Evolutionary conservation across 2,329 filamentous ascomycete species (phyloP), one percentile per base, ranked within the genome.

Genomic region (Botrytis deweyae): DNA sequence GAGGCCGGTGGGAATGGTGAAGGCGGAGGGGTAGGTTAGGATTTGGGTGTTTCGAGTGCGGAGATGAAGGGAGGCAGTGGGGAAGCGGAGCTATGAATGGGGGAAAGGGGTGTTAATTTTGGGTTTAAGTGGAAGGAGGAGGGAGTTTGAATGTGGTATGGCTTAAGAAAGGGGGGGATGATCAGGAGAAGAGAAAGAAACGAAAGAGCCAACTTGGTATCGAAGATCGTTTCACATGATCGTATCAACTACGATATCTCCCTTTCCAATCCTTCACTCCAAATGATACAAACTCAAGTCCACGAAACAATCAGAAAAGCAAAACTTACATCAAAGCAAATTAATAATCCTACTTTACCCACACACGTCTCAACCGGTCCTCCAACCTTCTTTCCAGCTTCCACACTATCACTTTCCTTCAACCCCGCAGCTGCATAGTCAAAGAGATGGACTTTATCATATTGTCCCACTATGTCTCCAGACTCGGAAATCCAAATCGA

Each of bases 381-480:
- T 1, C 89, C 84, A 59, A 97, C 88, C 3, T 83, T 78, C 42
- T 82, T 82, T 0, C 94, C 94, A 7, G 88, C 87, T 79, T 95
- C 91, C 0, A 94, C 93, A 64, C 87, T 91, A 74, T 81, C 78
- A 80, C 88, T 91, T 80, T 93, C 91, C 77, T 87, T 89, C 76
- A 92, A 74, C 90, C 87, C 61, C 1, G 49, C 65, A 3, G 46
- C 49, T 87, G 86, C 74, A 90, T 87, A 81, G 49, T 98, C 94
- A 83, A 98, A 98, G 22, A 98, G 87, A 81, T 98, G 95, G 46
- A 97, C 84, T 82, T 98, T 98, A 82, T 97, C 92, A 83, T 98
- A 98, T 52, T 75, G 77, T 4, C 90, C 86, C 1, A 83, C 82
- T 42, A 93, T 89, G 7, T 85, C 80, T 0, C 91, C 91, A 0